Evolutionary conservation across 2,329 filamentous ascomycete species (phyloP).

Genomic region (Venturia aucupariae): DNA sequence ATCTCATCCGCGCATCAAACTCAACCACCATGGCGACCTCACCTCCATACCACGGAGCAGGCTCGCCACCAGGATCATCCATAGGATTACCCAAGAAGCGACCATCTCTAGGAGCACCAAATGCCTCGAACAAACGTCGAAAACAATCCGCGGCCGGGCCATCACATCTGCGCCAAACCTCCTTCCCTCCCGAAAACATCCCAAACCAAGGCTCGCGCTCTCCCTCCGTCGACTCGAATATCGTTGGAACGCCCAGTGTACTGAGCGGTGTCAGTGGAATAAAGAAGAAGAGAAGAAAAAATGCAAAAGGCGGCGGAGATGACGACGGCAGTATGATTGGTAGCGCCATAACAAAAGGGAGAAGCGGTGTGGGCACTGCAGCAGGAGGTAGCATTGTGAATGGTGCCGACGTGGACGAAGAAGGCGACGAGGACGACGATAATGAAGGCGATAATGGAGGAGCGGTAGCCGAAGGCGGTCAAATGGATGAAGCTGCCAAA

Average conservation of each 20-base stretch:
- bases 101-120: slow-evolving; percentile 44
- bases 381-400: slow-evolving; percentile 18
- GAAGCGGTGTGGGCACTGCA: slow-evolving; percentile 20
- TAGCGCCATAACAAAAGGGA: slow-evolving; percentile 4
- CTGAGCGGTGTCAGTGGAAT: slow-evolving; percentile 31
- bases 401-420: slow-evolving; percentile 35
- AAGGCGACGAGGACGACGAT: slow-evolving; percentile 49
- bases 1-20: background rate
- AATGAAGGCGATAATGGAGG: slow-evolving; percentile 42
- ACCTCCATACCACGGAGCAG: slow-evolving; percentile 27
- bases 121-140: slow-evolving; percentile 52
- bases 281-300: slow-evolving; percentile 54
- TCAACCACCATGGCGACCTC: slow-evolving; percentile 48
- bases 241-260: slow-evolving; percentile 48
- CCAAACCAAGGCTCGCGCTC: slow-evolving; percentile 48
- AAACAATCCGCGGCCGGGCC: slow-evolving; percentile 57
- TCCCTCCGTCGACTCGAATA: slow-evolving; percentile 56
- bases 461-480: slow-evolving; percentile 39
- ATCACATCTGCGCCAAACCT: slow-evolving; percentile 67
- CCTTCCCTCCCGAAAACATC: slow-evolving; percentile 62
- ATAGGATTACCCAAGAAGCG: slow-evolving; percentile 55
- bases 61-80: slow-evolving; percentile 39
- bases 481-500: slow-evolving; percentile 47
- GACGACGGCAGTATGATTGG: slow-evolving; percentile 7
- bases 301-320: slow-evolving; percentile 38